Base-by-base conservation (phyloP, 2,329 filamentous ascomycete species). In the Microdochium nivale region DNA sequence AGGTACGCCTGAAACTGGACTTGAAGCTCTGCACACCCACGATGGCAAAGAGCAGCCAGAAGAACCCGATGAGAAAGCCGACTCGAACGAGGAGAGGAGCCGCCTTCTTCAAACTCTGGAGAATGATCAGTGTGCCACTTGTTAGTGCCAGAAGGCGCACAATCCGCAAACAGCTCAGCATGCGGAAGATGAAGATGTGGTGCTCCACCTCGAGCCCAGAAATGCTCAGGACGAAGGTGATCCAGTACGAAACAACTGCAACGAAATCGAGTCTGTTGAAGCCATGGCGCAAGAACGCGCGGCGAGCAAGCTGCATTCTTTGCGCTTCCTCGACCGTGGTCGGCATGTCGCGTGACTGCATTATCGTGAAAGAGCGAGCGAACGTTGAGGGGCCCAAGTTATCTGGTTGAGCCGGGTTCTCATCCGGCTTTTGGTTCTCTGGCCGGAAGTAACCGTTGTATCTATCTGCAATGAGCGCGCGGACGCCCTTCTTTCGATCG, bases 1-100 rank as follows among this genome's bases (percentile, higher is more conserved):
- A 94, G 55, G 83, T 84, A 48, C 88, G 85, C 58, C 80, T 81
- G 24, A 92, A 69, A 66, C 88, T 92, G 9, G 87, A 85, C 69
- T 92, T 92, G 73, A 99, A 99, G 69, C 88, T 96, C 66, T 99
- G 95, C 23, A 99, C 87, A 5, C 94, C 95, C 53, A 99, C 85
- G 55, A 99, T 96, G 35, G 90, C 94, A 70, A 99, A 99, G 11
- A 97, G 73, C 43, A 99, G 79, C 94, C 94, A 99, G 70, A 99
- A 99, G 70, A 99, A 99, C 14, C 88, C 81, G 58, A 99, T 90
- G 23, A 99, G 75, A 64, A 99, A 96, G 1, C 89, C 91, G 30
- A 99, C 91, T 55, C 96, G 90, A 25, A 96, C 82, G 24, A 99
- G 81, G 33, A 96, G 75, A 2, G 95, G 94, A 0, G 92, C 90